These are phyloP conservation scores for Alnus rubra DNA, from an alignment of 306 rosid genomes.

Conservation along the genomic window DNA sequence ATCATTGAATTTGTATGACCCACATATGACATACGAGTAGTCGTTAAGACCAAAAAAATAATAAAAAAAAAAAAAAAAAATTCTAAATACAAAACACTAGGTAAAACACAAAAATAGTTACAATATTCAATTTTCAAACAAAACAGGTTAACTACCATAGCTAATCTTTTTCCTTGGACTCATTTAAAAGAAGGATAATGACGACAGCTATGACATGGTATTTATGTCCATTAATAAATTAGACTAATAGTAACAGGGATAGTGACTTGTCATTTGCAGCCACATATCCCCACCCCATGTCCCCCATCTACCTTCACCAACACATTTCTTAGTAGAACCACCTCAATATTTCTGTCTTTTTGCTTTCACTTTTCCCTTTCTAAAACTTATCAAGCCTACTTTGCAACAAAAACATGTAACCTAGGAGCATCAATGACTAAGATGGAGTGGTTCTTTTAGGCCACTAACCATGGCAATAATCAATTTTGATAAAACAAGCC, in stretches of 20 bases:
- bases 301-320: background rate
- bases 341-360: background rate
- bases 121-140: too few species aligned
- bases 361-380: background rate
- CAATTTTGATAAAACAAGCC: background rate
- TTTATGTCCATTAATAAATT: conserved; percentile 38
- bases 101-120: too few species aligned
- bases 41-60: too few species aligned
- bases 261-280: conserved; percentile 10
- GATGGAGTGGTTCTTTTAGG: background rate
- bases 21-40: too few species aligned
- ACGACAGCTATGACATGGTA: conserved; percentile 30
- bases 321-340: background rate
- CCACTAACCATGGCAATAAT: background rate
- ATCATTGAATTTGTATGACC: too few species aligned
- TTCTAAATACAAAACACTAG: too few species aligned
- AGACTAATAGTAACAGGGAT: conserved; percentile 6
- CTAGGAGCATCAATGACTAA: background rate
- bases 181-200: too few species aligned
- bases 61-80: too few species aligned
- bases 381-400: background rate
- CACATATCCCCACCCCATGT: background rate
- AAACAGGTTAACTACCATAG: too few species aligned
- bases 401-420: background rate
- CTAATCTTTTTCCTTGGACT: too few species aligned